Conservation (phyloP, 2,329 filamentous ascomycete genomes). For the Aphanocladium album region DNA sequence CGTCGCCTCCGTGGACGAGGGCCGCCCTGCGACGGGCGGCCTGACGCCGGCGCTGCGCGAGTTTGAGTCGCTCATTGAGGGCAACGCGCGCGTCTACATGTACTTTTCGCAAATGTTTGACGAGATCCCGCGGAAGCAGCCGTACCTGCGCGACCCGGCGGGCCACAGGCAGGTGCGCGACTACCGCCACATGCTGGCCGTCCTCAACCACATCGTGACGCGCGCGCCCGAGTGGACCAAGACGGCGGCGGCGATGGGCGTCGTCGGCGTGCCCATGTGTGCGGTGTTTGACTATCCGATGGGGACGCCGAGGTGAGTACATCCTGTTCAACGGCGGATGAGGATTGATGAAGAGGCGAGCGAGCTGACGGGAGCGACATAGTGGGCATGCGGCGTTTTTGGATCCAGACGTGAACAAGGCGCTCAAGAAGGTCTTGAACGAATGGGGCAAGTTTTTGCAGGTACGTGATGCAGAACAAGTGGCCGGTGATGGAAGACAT, state of each 20-base stretch:
- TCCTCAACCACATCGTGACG: slow-evolving; percentile 57
- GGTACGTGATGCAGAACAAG: slow-evolving; percentile 25
- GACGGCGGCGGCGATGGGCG: slow-evolving; percentile 32
- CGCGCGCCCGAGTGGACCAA: slow-evolving; percentile 49
- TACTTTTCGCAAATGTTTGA: slow-evolving; percentile 64
- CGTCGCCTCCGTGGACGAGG: slow-evolving; percentile 44
- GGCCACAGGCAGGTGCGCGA: slow-evolving; percentile 59
- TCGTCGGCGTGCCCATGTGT: slow-evolving; percentile 12
- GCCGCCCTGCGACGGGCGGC: slow-evolving; percentile 32
- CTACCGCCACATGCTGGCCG: slow-evolving; percentile 60
- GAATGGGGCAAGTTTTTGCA: slow-evolving; percentile 51
- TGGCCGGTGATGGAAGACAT: not conserved
- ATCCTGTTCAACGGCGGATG: too few species aligned
- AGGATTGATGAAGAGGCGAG: not conserved
- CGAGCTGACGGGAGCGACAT: not conserved
- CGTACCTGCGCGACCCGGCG: slow-evolving; percentile 57
- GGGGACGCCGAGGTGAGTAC: slow-evolving; percentile 43
- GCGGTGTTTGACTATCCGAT: slow-evolving; percentile 41
- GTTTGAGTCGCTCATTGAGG: slow-evolving; percentile 62
- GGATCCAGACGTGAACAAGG: slow-evolving; percentile 49
- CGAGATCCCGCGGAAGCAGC: slow-evolving; percentile 56
- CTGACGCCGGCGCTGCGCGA: slow-evolving; percentile 58
- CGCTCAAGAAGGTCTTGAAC: slow-evolving; percentile 51
- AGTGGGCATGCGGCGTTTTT: slow-evolving; percentile 49
- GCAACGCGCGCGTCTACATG: slow-evolving; percentile 59